Base-by-base conservation (phyloP, 164 flowering plant species). In the Akebia trifoliata region DNA sequence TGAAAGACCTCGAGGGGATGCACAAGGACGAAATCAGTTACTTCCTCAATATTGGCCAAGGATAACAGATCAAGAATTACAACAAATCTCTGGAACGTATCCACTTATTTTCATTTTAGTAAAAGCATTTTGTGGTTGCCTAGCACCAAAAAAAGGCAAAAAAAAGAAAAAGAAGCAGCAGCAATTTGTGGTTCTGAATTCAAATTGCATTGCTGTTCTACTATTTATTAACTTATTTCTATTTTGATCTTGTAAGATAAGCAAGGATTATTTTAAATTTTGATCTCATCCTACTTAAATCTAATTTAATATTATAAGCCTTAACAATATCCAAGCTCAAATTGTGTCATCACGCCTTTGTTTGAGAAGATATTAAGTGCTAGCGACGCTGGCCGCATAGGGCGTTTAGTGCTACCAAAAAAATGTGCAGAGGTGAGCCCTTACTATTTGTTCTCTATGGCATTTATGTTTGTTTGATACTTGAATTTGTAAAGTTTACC, bases 281-380 rank as follows among this genome's bases (percentile, higher is more conserved):
- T 49, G 2, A 6, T 9, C 15, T 59, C 28, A 5, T 57, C 15
- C 2, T n/a, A 9, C 4, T 15, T 6, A n/a, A 36, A 32, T 34
- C 26, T 39, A 45, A 8, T 44, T 45, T 1, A 47, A 57, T 25
- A 12, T 45, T 55, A 20, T 61, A 11, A 46, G 11, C 81, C 91
- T 83, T 88, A 57, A 85, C 81, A 34, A 35, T 50, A 6, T 66
- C 9, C 31, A 44, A 92, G 96, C 69, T 73, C 86, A 59, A 86
- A 83, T 56, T 71, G 93, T 60, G 71, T 71, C 17, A 73, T 89
- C 37, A 82, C 84, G 44, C 98, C 98, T 38, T 72, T 92, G 63
- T 92, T 92, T 70, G 95, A 92, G 77, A 92, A 92, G 72, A 79
- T 80, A 76, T 60, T 92, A 55, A 92, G 90, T 74, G 96, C 95